phyloP scores from a whole-genome alignment of 2,329 filamentous ascomycete species.

The Raffaelea arxii region DNA sequence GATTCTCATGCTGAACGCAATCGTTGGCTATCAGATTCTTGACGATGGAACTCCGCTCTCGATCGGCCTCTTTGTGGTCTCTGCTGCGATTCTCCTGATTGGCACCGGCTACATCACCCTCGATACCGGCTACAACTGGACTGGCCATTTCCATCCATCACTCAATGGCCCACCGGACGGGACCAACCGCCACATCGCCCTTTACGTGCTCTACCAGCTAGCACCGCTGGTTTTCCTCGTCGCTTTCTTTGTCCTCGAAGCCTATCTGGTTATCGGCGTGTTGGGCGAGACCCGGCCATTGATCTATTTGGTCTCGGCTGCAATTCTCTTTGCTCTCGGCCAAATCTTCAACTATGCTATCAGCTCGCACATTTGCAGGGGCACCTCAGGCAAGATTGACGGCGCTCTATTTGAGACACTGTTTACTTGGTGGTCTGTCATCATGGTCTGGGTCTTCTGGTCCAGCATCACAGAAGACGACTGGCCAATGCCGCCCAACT shows the following conservation, averaged over 20 bases:
- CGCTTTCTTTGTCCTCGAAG: slow-evolving; percentile 75
- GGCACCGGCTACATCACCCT: slow-evolving; percentile 94
- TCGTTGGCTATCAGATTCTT: slow-evolving; percentile 86
- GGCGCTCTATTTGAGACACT: slow-evolving; percentile 87
- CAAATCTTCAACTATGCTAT: slow-evolving; percentile 96
- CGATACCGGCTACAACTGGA: slow-evolving; percentile 84
- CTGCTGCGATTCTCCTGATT: slow-evolving; percentile 64
- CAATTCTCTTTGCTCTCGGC: slow-evolving; percentile 76
- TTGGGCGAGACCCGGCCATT: slow-evolving; percentile 88
- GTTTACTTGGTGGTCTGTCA: slow-evolving; percentile 78
- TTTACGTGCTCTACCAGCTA: slow-evolving; percentile 92
- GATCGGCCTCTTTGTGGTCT: slow-evolving; percentile 62
- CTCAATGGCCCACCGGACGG: slow-evolving; percentile 37
- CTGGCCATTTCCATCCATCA: slow-evolving; percentile 62
- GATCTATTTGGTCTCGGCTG: slow-evolving; percentile 70
- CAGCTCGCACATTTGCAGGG: slow-evolving; percentile 81
- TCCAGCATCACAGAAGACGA: slow-evolving; percentile 98
- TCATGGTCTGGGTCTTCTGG: slow-evolving; percentile 91
- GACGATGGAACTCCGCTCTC: slow-evolving; percentile 89
- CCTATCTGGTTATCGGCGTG: slow-evolving; percentile 72
- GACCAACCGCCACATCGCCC: slow-evolving; percentile 65
- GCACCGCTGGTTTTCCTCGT: slow-evolving; percentile 83
- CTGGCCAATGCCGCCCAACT: slow-evolving; percentile 59
- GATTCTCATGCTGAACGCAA: slow-evolving; percentile 83
- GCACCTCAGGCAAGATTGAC: slow-evolving; percentile 77